phyloP scores from a whole-genome alignment of 306 rosid genomes.

The Cicer pinnatifidum region DNA sequence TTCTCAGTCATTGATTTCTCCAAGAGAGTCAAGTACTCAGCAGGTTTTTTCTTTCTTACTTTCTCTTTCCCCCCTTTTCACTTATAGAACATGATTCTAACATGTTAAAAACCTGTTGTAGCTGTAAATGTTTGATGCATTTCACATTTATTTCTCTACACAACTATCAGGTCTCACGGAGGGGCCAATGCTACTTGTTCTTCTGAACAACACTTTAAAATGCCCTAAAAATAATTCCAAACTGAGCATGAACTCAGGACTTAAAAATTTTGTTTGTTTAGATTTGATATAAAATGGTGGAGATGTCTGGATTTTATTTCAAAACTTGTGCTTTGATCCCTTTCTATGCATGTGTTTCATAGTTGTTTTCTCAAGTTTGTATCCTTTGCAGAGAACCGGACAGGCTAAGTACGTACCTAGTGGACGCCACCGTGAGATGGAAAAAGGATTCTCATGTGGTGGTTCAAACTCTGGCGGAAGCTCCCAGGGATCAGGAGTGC shows the following conservation, averaged over 20 bases:
- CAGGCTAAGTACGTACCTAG: slow-evolving; percentile 59
- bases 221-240: slow-evolving; percentile 18
- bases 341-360: slow-evolving; percentile 10
- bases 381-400: slow-evolving; percentile 54
- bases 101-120: slow-evolving; percentile 15
- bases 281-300: slow-evolving; percentile 21
- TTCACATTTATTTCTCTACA: slow-evolving; percentile 25
- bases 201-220: slow-evolving; percentile 11
- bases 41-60: slow-evolving; percentile 54
- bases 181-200: slow-evolving; percentile 28
- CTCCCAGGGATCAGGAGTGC: slow-evolving; percentile 62
- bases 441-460: slow-evolving; percentile 56
- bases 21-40: slow-evolving; percentile 64
- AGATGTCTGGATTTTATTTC: slow-evolving; percentile 13
- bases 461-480: slow-evolving; percentile 58
- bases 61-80: neutral
- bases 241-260: slow-evolving; percentile 16
- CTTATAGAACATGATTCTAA: slow-evolving; percentile 26
- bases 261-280: neutral
- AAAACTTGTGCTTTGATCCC: slow-evolving; percentile 6
- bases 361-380: slow-evolving; percentile 39
- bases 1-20: slow-evolving; percentile 48
- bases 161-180: slow-evolving; percentile 23
- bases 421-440: slow-evolving; percentile 59
- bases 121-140: slow-evolving; percentile 24